These are phyloP conservation scores for Cymbopogon citratus DNA, from an alignment of 176 grass and related monocot genomes.

Conservation along the genomic window DNA sequence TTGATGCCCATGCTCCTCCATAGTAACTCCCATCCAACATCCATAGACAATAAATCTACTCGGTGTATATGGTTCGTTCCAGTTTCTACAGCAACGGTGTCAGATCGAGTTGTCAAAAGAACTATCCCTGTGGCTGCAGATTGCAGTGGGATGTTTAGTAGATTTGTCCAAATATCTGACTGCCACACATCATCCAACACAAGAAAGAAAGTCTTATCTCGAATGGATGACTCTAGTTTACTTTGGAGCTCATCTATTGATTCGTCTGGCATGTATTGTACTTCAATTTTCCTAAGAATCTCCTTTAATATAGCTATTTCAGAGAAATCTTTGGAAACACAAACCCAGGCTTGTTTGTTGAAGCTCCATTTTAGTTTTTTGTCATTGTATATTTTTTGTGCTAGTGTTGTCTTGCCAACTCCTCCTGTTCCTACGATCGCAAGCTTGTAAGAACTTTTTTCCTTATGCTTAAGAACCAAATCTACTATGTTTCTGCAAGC, in stretches of 20 bases:
- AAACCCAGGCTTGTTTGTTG: constrained; percentile 15
- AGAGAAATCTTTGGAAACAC: constrained; percentile 22
- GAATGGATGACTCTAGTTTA: background rate
- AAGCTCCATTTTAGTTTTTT: background rate
- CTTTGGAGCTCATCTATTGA: background rate
- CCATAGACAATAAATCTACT: constrained; percentile 16
- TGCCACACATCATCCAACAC: constrained; percentile 40
- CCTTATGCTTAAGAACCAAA: background rate
- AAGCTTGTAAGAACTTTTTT: background rate
- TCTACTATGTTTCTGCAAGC: constrained; percentile 4
- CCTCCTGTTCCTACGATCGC: constrained; percentile 30
- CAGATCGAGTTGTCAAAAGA: constrained; percentile 27
- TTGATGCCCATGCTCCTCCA: constrained; percentile 12
- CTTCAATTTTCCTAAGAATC: no score
- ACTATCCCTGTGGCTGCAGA: background rate
- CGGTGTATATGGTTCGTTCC: background rate
- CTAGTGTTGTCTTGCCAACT: constrained; percentile 37
- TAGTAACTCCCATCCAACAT: constrained; percentile 21
- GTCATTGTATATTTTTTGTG: constrained; percentile 36
- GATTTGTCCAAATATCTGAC: constrained; percentile 11
- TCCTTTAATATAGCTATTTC: no score
- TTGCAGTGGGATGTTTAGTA: constrained; percentile 18
- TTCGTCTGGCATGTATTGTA: background rate
- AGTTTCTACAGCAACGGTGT: background rate
- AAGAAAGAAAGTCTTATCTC: constrained; percentile 23